Conservation (phyloP, 805 yeast genomes). For the Metschnikowia peoriensis region DNA sequence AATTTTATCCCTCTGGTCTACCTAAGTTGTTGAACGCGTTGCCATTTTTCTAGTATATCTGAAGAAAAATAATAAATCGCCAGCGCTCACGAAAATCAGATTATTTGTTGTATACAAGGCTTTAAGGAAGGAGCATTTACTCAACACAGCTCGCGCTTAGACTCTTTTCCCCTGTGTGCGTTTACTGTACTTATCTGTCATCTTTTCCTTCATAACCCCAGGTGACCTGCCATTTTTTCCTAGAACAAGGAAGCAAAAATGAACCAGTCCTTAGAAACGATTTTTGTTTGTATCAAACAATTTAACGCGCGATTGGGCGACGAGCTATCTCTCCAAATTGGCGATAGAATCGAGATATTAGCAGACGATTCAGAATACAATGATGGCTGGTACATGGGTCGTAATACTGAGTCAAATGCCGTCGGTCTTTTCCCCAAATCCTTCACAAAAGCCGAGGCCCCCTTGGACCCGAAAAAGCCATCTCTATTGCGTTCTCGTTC, state of each 20-base stretch:
- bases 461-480: slow-evolving; percentile 8
- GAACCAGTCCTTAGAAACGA: slow-evolving; percentile 16
- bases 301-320: slow-evolving; percentile 86
- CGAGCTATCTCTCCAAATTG: slow-evolving; percentile 75
- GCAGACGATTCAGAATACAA: slow-evolving; percentile 91
- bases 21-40: background rate
- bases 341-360: slow-evolving; percentile 84
- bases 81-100: background rate
- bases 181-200: background rate
- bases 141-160: too few relatives aligned
- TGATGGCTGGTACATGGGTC: slow-evolving; percentile 97
- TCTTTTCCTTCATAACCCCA: background rate
- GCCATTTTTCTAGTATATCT: background rate
- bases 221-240: background rate
- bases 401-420: slow-evolving; percentile 63
- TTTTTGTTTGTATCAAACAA: slow-evolving; percentile 71
- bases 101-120: too few relatives aligned
- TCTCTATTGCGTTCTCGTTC: slow-evolving; percentile 52
- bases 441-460: slow-evolving; percentile 58
- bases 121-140: too few relatives aligned
- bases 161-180: too few relatives aligned
- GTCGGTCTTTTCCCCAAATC: slow-evolving; percentile 91
- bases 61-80: background rate
- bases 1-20: background rate
- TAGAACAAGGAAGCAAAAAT: background rate